These are phyloP conservation scores for Senna tora DNA, from an alignment of 306 rosid genomes.

Conservation along the genomic window DNA sequence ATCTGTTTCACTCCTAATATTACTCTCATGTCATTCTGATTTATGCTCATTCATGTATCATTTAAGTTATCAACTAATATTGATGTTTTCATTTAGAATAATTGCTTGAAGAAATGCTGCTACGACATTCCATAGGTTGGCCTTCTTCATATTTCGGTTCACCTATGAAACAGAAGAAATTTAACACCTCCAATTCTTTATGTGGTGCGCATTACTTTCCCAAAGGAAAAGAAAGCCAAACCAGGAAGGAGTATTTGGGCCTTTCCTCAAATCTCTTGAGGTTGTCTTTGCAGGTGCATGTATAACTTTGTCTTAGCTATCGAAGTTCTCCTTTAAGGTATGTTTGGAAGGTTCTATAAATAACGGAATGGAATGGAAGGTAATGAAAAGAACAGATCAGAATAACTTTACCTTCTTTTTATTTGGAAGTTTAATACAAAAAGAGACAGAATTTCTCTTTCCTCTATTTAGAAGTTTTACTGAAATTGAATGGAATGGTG, in stretches of 20 bases:
- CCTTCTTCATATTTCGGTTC: conserved; percentile 38
- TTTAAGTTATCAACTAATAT: neutral
- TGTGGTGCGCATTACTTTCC: conserved; percentile 12
- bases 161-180: conserved; percentile 37
- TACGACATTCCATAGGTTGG: conserved; percentile 38
- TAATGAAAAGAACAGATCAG: no score
- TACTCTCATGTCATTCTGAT: neutral
- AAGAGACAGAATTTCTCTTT: no score
- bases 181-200: conserved; percentile 33
- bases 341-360: no score
- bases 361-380: no score
- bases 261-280: conserved; percentile 28
- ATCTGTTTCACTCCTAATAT: neutral
- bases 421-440: no score
- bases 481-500: no score
- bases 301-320: conserved; percentile 5
- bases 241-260: conserved; percentile 22
- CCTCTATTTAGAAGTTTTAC: no score
- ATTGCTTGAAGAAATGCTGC: conserved; percentile 54
- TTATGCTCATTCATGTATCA: neutral
- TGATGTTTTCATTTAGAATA: neutral
- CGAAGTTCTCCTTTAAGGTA: neutral
- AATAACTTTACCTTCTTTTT: no score
- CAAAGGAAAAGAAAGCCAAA: conserved; percentile 11
- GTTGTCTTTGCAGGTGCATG: conserved; percentile 39